Evolutionary conservation across 257 asterid species (phyloP).

Genomic region (Vinca minor): DNA sequence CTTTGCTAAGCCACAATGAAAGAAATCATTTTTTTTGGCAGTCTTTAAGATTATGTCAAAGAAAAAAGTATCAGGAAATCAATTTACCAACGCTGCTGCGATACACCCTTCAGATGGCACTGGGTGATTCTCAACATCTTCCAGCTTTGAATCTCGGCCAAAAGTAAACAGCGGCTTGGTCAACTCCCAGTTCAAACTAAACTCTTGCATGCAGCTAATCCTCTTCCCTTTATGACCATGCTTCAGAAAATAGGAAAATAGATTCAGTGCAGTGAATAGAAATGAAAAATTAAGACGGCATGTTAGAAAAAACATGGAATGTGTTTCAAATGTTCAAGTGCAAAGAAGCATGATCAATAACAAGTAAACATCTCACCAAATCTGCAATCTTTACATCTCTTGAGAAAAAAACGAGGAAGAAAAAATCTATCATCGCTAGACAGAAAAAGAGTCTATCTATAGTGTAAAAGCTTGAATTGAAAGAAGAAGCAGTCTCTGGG

Average conservation of each 20-base stretch:
- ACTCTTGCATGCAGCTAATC: conserved; percentile 9
- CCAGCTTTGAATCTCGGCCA: conserved; percentile 46
- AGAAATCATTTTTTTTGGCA: neutral
- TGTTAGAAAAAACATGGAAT: neutral
- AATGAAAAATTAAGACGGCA: neutral
- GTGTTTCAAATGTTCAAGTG: too few species aligned
- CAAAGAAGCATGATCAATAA: too few species aligned
- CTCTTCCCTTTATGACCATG: conserved; percentile 19
- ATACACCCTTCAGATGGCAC: too few species aligned
- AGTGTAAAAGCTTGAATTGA: too few species aligned
- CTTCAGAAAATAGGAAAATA: conserved; percentile 22
- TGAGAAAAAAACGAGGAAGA: too few species aligned
- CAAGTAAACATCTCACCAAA: too few species aligned
- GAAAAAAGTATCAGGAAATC: neutral
- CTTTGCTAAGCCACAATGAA: neutral
- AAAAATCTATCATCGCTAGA: too few species aligned
- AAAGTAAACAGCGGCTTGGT: conserved; percentile 37
- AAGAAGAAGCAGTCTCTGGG: too few species aligned
- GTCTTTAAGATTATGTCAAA: neutral
- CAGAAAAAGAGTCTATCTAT: too few species aligned
- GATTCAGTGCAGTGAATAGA: conserved; percentile 5
- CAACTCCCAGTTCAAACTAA: conserved; percentile 24
- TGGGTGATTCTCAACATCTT: conserved; percentile 20
- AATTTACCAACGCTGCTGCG: too few species aligned
- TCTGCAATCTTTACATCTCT: too few species aligned